Evolutionary conservation across 306 rosid genomes (phyloP).

Genomic region (Vigna nakashimae): DNA sequence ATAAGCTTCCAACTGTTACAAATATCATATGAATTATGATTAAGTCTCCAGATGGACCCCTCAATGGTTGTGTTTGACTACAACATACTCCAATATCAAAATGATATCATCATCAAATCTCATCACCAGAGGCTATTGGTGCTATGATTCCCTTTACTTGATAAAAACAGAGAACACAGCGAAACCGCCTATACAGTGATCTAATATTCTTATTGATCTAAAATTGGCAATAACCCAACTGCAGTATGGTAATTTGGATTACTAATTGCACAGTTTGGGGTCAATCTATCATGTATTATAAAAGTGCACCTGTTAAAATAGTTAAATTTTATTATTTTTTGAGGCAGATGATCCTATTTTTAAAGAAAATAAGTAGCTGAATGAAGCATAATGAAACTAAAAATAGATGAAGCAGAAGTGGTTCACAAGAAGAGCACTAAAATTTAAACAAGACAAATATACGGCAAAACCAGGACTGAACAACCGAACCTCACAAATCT

Average conservation of each 20-base stretch:
- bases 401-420: not conserved
- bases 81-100: conserved; percentile 1
- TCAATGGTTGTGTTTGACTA: not conserved
- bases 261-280: not conserved
- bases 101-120: conserved; percentile 11
- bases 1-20: conserved; percentile 10
- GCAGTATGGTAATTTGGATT: not conserved
- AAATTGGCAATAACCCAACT: conserved; percentile 21
- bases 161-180: not conserved
- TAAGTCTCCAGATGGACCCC: not conserved
- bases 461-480: conserved; percentile 3
- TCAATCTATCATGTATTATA: not conserved
- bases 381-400: too few species aligned
- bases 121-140: not conserved
- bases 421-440: not conserved
- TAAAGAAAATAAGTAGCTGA: too few species aligned
- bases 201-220: conserved; percentile 16
- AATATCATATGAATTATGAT: conserved; percentile 1
- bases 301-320: not conserved
- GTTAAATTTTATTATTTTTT: not conserved
- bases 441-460: conserved; percentile 23
- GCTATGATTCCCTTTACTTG: not conserved
- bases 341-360: too few species aligned
- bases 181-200: not conserved
- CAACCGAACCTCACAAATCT: conserved; percentile 71